phyloP scores from a whole-genome alignment of 306 rosid species.

The Cucurbita moschata region DNA sequence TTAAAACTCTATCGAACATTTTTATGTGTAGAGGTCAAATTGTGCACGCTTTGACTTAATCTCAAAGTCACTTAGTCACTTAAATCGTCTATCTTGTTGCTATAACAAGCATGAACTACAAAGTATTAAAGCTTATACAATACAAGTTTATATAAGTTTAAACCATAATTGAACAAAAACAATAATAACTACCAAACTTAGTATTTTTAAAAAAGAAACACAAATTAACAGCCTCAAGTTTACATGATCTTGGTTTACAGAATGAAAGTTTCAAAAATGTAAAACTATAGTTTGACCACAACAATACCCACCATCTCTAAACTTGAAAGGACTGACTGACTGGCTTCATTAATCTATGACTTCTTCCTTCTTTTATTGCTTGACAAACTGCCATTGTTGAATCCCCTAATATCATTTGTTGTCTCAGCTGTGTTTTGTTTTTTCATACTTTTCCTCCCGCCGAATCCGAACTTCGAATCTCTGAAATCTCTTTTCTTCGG shows the following conservation, averaged over 20 bases:
- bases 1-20: no score
- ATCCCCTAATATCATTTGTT: constrained; percentile 33
- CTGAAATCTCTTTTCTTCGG: constrained; percentile 37
- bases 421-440: constrained; percentile 65
- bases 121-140: no score
- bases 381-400: constrained; percentile 19
- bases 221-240: background rate
- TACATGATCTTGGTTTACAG: background rate
- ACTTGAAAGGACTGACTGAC: background rate
- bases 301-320: background rate
- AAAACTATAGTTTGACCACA: background rate
- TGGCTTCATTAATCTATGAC: constrained; percentile 3
- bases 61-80: no score
- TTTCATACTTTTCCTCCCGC: constrained; percentile 55
- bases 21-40: no score
- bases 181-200: background rate
- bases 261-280: background rate
- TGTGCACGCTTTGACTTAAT: no score
- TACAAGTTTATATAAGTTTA: background rate
- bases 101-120: no score
- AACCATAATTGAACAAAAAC: background rate
- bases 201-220: background rate
- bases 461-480: constrained; percentile 68
- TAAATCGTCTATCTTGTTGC: no score
- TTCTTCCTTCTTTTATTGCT: constrained; percentile 52